Percentiles rank a stretch among this genome's conserved stretches.
phyloP scores from a whole-genome alignment of 306 rosid genomes.

The Dalbergia oliveri region DNA sequence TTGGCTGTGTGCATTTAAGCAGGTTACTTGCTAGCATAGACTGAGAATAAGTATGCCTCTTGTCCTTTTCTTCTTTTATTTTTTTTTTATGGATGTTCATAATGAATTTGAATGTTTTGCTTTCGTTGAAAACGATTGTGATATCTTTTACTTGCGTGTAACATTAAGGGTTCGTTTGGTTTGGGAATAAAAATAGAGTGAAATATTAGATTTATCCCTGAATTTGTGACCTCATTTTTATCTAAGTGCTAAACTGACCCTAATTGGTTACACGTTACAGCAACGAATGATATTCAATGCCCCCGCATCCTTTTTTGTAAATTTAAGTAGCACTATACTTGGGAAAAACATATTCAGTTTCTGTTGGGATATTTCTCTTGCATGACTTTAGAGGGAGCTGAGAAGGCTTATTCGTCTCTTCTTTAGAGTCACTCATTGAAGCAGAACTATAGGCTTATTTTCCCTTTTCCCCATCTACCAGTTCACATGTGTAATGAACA shows the following conservation, averaged over 20 bases:
- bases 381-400: neutral
- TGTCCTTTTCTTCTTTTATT: neutral
- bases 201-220: neutral
- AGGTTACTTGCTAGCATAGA: slow-evolving; percentile 1
- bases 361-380: neutral
- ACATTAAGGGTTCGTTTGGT: neutral
- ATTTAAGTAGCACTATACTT: neutral
- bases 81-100: slow-evolving; percentile 16
- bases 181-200: neutral
- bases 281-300: neutral
- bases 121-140: neutral
- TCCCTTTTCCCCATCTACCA: neutral
- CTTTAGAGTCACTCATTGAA: neutral
- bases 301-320: neutral
- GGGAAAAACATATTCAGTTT: slow-evolving; percentile 17
- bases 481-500: neutral
- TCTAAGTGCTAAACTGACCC: neutral
- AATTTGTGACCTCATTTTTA: neutral
- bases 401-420: neutral
- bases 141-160: slow-evolving; percentile 14
- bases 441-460: slow-evolving; percentile 13
- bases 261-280: neutral
- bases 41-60: neutral
- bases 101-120: slow-evolving; percentile 7
- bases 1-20: neutral